phyloP scores from a whole-genome alignment of 129 eudicot genomes.

The Lactuca saligna region DNA sequence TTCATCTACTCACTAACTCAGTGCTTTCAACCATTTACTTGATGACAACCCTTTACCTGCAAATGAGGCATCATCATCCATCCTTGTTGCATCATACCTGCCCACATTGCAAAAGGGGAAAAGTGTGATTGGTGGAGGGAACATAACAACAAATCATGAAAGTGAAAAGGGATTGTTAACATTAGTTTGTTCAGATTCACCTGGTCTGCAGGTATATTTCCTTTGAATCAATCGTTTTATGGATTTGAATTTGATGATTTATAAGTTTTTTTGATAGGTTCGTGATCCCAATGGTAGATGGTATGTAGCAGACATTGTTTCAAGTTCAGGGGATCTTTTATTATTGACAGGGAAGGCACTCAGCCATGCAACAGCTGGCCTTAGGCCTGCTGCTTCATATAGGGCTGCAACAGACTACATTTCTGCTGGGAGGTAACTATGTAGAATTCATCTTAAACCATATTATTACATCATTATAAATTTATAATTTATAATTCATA shows the following conservation, averaged over 20 bases:
- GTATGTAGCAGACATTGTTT: conserved; percentile 82
- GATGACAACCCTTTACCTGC: conserved; percentile 92
- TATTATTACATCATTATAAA: too few relatives aligned
- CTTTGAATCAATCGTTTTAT: conserved; percentile 29
- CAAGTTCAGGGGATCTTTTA: conserved; percentile 76
- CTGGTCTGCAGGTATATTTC: conserved; percentile 79
- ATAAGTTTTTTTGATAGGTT: too few relatives aligned
- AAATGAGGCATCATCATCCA: conserved; percentile 81
- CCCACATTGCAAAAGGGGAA: conserved; percentile 61
- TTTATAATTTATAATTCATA: neutral
- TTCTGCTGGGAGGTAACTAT: conserved; percentile 79
- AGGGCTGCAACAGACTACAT: conserved; percentile 56
- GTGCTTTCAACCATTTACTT: conserved; percentile 82
- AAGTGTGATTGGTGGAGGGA: conserved; percentile 70
- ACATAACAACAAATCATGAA: conserved; percentile 58
- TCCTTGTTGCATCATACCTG: conserved; percentile 77
- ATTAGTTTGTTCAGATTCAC: conserved; percentile 64
- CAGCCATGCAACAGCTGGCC: conserved; percentile 92
- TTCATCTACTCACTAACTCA: conserved; percentile 33
- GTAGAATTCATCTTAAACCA: conserved; percentile 9
- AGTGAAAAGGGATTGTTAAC: conserved; percentile 85
- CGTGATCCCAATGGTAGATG: conserved; percentile 97
- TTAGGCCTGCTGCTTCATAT: conserved; percentile 78
- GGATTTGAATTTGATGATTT: neutral
- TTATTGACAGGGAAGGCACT: conserved; percentile 88